phyloP scores from a whole-genome alignment of 768 basidiomycete species.

The Suillus luteus region DNA sequence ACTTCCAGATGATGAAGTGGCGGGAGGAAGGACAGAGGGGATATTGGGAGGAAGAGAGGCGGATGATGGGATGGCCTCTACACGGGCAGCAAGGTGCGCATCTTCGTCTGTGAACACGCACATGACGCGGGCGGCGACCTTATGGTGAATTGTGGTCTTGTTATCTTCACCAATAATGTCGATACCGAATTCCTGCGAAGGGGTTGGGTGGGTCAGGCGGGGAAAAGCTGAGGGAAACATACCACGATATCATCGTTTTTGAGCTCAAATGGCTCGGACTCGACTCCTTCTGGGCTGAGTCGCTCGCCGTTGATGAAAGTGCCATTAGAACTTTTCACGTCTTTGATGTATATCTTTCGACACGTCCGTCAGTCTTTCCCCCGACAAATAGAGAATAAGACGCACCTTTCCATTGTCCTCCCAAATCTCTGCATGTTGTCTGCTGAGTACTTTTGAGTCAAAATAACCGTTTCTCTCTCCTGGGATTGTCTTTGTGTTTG shows the following conservation, averaged over 20 bases:
- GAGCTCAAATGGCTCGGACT: slow-evolving; percentile 91
- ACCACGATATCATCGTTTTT: slow-evolving; percentile 96
- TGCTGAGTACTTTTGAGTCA: slow-evolving; percentile 91
- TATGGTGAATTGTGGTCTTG: slow-evolving; percentile 97
- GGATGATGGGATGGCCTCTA: slow-evolving; percentile 62
- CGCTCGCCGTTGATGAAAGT: slow-evolving; percentile 98
- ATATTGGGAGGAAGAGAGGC: slow-evolving; percentile 22
- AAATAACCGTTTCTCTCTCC: slow-evolving; percentile 95
- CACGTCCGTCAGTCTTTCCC: slow-evolving; percentile 16
- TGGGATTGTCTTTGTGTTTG: slow-evolving; percentile 92
- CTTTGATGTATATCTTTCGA: slow-evolving; percentile 91
- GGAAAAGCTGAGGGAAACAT: slow-evolving; percentile 36
- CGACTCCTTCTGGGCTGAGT: slow-evolving; percentile 84
- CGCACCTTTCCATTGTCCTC: slow-evolving; percentile 84
- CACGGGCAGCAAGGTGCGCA: slow-evolving; percentile 68
- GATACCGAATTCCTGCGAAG: slow-evolving; percentile 91
- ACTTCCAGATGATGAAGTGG: slow-evolving; percentile 35
- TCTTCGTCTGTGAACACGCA: slow-evolving; percentile 90
- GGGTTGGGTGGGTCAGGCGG: slow-evolving; percentile 14
- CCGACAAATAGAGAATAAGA: slow-evolving; percentile 10
- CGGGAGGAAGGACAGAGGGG: slow-evolving; percentile 27
- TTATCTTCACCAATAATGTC: slow-evolving; percentile 99
- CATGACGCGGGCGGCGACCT: slow-evolving; percentile 92
- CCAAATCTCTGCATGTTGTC: slow-evolving; percentile 99
- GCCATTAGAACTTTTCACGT: slow-evolving; percentile 97